Evolutionary conservation across 257 asterid species (phyloP).

Genomic region (Orobanche coerulescens): DNA sequence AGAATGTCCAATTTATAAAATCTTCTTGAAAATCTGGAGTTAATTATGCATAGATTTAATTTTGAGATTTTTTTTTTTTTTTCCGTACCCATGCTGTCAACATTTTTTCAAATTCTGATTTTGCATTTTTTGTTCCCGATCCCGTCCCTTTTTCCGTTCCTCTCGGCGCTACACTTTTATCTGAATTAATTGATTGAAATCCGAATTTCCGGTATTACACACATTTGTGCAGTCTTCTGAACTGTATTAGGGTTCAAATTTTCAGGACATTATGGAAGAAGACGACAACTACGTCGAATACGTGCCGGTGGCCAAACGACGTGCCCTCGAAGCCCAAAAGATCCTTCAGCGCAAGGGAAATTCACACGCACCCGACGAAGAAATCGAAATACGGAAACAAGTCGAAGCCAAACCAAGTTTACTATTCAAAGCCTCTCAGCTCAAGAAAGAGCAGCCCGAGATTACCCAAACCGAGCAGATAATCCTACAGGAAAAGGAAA

Average conservation of each 20-base stretch:
- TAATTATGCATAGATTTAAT: no score
- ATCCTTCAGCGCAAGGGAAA: slow-evolving; percentile 6
- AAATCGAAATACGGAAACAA: neutral
- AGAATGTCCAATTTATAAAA: no score
- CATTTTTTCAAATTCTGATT: no score
- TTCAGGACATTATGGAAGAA: neutral
- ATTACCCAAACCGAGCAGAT: slow-evolving; percentile 10
- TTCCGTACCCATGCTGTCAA: no score
- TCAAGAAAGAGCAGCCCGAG: slow-evolving; percentile 13
- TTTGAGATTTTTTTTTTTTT: no score
- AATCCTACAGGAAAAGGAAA: slow-evolving; percentile 1
- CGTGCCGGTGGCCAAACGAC: slow-evolving; percentile 4
- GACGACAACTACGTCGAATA: slow-evolving; percentile 2
- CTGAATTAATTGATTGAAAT: neutral
- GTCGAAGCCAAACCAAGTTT: neutral
- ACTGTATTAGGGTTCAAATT: neutral
- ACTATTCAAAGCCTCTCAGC: neutral
- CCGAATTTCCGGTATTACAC: neutral
- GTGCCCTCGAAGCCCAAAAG: slow-evolving; percentile 11
- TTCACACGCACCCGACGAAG: neutral
- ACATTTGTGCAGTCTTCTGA: neutral
- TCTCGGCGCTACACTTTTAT: neutral
- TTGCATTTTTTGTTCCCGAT: no score
- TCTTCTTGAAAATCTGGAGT: no score
- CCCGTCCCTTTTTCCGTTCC: no score